Evolutionary conservation across 2,329 filamentous ascomycete genomes (phyloP), one percentile per base, ranked within the genome.

Genomic region (Botrytis medusae): DNA sequence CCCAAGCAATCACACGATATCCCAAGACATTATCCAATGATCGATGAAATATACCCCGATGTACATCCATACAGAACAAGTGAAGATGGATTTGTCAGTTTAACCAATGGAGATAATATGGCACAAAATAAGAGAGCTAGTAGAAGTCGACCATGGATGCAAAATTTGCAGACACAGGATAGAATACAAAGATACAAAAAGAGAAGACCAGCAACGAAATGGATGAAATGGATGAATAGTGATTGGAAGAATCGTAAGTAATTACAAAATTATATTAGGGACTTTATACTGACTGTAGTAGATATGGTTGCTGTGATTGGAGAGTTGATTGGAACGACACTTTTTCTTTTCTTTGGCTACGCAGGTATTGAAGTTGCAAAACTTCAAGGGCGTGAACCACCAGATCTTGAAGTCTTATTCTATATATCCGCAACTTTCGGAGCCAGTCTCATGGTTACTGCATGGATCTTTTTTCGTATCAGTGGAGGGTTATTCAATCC

Each of bases 381-480:
- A 29, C 22, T 44, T 60, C 37, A 64, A 40, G 61, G 62, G 4
- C 48, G 34, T 34, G 40, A 32, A 14, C 32, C 85, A 0, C 29
- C 62, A 32, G 59, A 68, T 46, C 29, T 72, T 14, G 82, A 83
- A 71, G 84, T 84, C 6, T 80, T 82, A 51, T 79, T 84, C 14
- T 84, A 82, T 75, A 77, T 77, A 62, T 74, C 77, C 6, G 65
- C 81, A 10, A 78, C 77, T 7, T 82, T 82, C 60, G 81, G 81
- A 20, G 81, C 78, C 71, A 78, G 74, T 9, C 81, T 88, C 62
- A 84, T 84, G 37, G 86, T 86, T 74, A 88, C 87, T 76, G 85
- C 85, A 4, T 88, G 87, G 86, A 83, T 87, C 5, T 88, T 88
- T 78, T 87, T 84, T 78, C 83, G 86, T 32, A 82, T 87, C 32